Base-by-base conservation (phyloP, 257 asterid genomes). In the Phtheirospermum japonicum region DNA sequence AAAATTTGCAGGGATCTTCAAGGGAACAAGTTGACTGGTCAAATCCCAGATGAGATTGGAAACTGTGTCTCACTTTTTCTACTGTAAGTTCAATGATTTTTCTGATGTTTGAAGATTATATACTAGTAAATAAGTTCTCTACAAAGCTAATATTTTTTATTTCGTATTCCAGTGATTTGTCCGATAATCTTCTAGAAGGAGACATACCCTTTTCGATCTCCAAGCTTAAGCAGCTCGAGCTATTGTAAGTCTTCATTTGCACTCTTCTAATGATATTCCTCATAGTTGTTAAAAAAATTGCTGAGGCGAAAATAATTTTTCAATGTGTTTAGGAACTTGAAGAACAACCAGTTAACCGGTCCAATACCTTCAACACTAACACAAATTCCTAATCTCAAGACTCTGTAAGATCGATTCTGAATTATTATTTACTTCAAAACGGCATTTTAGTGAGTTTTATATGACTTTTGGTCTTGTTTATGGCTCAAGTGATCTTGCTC, bases 311-410 rank as follows among this genome's bases (percentile, higher is more conserved):
- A 42, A 42, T 42, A 20, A 20, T 49, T 4, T 39, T 23, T 49
- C 4, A 36, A 9, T 6, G 18, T 42, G 19, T 42, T 42, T 76
- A 93, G 99, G 81, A 87, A 69, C 75, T 50, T 93, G 82, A 93
- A 81, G 82, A 83, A 77, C 85, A 93, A 93, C 68, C 94, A 87
- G 70, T 75, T 93, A 62, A 79, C 85, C 4, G 99, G 99, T 64
- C 97, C 99, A 14, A 85, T 93, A 17, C 99, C 99, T 34, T 89
- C 99, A 23, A 89, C 99, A 0, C 68, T 93, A 36, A 89, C 99
- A 2, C 97, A 93, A 77, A 87, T 89, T 68, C 99, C 99, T 12
- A 93, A 83, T 70, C 82, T 93, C 37, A 93, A 87, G 79, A 83
- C 95, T 39, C 83, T 93, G 99, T 93, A 75, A 83, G 97, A 71